Evolutionary conservation across 208 protist genomes (phyloP), one percentile per base, ranked within the genome.

Genomic region (Kentomonas sorsogonicus): DNA sequence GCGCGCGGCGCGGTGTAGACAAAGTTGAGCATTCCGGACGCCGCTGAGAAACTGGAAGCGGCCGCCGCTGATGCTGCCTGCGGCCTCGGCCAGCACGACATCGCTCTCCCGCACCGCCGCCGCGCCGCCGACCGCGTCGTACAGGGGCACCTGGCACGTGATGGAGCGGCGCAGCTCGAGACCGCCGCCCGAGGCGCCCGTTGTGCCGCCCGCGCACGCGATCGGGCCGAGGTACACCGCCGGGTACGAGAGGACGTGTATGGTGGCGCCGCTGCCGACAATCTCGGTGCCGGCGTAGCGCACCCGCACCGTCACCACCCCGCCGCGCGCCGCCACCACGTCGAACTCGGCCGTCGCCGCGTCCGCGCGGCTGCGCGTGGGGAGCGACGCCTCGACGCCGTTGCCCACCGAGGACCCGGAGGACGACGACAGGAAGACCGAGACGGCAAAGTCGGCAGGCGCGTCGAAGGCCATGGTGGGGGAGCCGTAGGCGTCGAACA

Each of bases 331-430:
- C 9, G 62, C 71, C 16, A 56, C 62, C 10, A 83, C 4, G 3
- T 66, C 60, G 60, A 83, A 83, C 30, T 66, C 20, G 36, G 30
- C 52, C 25, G 72, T 79, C 11, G 72, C 69, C 45, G 65, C 55
- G 62, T 78, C 77, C 13, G 34, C 65, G 26, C 64, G 65, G 3
- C 60, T 58, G 22, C 39, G 33, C 45, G 74, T 44, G 6, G 66
- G 46, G 30, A 55, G 70, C 15, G 50, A 63, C 38, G 60, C 60
- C 16, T 79, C 50, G 1, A 53, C 63, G 6, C 64, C 72, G 4
- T 53, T 34, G 15, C 36, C 10, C 13, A 57, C 66, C 18, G 69
- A 72, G 18, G 58, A n/a, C n/a, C n/a, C n/a, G n/a, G n/a, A n/a
- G n/a, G n/a, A n/a, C n/a, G n/a, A n/a, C n/a, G n/a, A n/a, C n/a